Conservation (phyloP, 2,329 filamentous ascomycete species). For the Hypoxylon sp. region DNA sequence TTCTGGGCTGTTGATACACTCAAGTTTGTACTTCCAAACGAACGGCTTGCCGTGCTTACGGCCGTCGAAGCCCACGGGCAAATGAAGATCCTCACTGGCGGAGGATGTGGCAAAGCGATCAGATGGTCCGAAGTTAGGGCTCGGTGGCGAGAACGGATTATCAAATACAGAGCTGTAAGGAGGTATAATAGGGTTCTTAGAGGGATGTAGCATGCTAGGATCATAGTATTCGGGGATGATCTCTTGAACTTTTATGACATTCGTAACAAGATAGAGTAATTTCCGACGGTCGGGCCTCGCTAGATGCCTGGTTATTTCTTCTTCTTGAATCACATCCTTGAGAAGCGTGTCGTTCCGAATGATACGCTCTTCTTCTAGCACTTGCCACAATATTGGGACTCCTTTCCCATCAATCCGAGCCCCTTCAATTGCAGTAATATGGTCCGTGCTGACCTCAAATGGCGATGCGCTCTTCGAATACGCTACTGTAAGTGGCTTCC, state of each 20-base stretch:
- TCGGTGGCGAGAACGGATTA: not conserved
- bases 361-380: not conserved
- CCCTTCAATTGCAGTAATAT: not conserved
- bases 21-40: not conserved
- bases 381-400: not conserved
- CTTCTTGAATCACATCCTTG: not conserved
- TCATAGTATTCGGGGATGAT: constrained; percentile 4
- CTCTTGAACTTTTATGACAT: constrained; percentile 2
- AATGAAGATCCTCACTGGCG: not conserved
- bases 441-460: not conserved
- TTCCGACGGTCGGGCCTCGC: not conserved
- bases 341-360: not conserved
- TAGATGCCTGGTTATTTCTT: constrained; percentile 2
- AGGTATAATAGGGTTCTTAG: not conserved
- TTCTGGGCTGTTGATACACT: not conserved
- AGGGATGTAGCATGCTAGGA: not conserved
- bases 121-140: not conserved
- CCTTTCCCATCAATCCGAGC: constrained; percentile 4
- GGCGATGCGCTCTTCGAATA: not conserved
- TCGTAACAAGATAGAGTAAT: not conserved
- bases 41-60: not conserved
- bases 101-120: not conserved
- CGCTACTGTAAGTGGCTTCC: not conserved
- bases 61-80: not conserved
- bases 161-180: not conserved